These are phyloP conservation scores for Aspergillus piperis DNA, from an alignment of 2,329 filamentous ascomycete species.

Conservation along the genomic window DNA sequence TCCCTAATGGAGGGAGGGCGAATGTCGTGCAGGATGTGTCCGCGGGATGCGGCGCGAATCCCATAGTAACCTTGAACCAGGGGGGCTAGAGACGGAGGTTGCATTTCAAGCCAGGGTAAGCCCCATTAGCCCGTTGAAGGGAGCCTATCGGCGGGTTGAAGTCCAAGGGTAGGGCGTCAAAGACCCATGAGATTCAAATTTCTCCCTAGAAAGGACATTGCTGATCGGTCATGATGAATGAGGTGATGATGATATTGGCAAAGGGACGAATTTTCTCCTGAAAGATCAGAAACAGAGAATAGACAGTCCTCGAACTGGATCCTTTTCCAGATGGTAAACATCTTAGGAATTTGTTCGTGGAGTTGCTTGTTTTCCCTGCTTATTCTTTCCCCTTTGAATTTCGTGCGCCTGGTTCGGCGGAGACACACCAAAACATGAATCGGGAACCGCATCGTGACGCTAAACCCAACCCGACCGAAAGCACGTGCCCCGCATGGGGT, in stretches of 20 bases:
- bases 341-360: neutral
- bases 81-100: constrained; percentile 18
- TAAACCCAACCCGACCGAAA: neutral
- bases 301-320: neutral
- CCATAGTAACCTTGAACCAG: constrained; percentile 26
- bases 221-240: neutral
- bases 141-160: neutral
- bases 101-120: constrained; percentile 18
- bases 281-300: neutral
- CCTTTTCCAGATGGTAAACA: neutral
- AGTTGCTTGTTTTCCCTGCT: neutral
- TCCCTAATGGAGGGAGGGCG: constrained; percentile 16
- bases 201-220: neutral
- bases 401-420: neutral
- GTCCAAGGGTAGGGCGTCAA: neutral
- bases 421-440: neutral
- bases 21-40: constrained; percentile 26
- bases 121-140: constrained; percentile 8
- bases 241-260: neutral
- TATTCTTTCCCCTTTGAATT: neutral
- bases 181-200: neutral
- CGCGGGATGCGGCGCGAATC: constrained; percentile 25
- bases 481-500: neutral
- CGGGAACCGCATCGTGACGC: neutral
- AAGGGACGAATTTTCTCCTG: neutral